These are phyloP conservation scores for Carex myosuroides DNA, from an alignment of 176 grass and related monocot species.

Conservation along the genomic window DNA sequence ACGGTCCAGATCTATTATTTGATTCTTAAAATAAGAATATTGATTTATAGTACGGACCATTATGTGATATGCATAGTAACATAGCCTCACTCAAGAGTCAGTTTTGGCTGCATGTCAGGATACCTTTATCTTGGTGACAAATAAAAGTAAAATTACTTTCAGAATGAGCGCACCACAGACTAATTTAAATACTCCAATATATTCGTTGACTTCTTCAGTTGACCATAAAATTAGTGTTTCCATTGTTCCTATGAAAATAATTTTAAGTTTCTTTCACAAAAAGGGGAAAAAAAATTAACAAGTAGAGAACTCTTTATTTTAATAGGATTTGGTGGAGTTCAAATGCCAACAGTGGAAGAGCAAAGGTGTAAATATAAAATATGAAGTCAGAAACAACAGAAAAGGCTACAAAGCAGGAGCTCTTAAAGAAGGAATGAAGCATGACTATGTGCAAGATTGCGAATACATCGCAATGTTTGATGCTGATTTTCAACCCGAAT, in stretches of 20 bases:
- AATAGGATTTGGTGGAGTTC: constrained; percentile 57
- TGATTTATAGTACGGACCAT: no score
- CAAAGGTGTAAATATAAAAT: constrained; percentile 75
- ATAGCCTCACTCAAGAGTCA: no score
- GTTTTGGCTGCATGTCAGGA: no score
- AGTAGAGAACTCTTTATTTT: neutral
- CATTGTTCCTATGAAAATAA: neutral
- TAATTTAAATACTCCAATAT: no score
- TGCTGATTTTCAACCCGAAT: constrained; percentile 72
- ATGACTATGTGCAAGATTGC: constrained; percentile 59
- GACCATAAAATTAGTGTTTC: no score
- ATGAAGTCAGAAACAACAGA: constrained; percentile 68
- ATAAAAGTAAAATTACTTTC: no score
- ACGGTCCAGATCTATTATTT: no score
- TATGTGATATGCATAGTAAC: no score
- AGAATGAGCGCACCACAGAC: no score
- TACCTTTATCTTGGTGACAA: no score
- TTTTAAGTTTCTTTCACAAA: neutral
- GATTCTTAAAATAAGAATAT: no score
- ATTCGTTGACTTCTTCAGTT: no score
- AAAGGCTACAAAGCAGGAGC: constrained; percentile 94
- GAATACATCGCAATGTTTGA: constrained; percentile 93
- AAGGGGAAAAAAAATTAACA: neutral
- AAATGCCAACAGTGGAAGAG: constrained; percentile 60
- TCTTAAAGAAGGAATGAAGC: constrained; percentile 73